Evolutionary conservation across 1,284 basidiomycete species (phyloP).

Genomic region (Apiotrichum laibachii): DNA sequence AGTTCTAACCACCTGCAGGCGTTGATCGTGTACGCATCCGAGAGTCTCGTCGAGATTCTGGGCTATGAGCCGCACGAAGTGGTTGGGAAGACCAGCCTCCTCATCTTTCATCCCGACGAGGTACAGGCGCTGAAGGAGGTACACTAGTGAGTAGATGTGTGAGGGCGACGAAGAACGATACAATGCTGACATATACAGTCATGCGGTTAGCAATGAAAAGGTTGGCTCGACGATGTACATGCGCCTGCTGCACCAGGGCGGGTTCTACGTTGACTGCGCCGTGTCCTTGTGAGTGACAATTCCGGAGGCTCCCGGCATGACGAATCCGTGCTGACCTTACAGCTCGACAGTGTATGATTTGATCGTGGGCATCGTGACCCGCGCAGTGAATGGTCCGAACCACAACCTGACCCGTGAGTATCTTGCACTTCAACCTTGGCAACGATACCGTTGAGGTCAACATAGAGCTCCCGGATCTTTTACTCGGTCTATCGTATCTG

Average conservation of each 20-base stretch:
- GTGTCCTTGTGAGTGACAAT: constrained; percentile 27
- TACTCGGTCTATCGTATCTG: not conserved
- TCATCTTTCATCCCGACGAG: constrained; percentile 44
- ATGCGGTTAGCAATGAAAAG: constrained; percentile 27
- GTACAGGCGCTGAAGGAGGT: constrained; percentile 29
- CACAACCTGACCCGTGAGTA: constrained; percentile 2
- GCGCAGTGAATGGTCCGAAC: constrained; percentile 29
- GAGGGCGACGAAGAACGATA: not conserved
- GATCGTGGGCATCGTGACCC: constrained; percentile 26
- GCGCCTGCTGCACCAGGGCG: constrained; percentile 33
- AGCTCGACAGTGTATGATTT: constrained; percentile 30
- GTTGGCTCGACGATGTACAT: constrained; percentile 29
- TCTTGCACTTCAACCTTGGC: not conserved
- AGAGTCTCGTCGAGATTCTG: constrained; percentile 40
- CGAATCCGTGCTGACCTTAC: not conserved
- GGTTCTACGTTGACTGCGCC: constrained; percentile 37
- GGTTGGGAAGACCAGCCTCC: constrained; percentile 32
- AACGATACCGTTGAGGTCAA: too few relatives aligned
- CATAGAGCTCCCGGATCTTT: too few relatives aligned
- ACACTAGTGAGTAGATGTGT: constrained; percentile 33
- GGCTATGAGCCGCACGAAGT: constrained; percentile 38
- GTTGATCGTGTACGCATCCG: constrained; percentile 33
- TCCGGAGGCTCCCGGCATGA: not conserved
- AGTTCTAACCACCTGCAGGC: constrained; percentile 19
- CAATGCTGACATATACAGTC: constrained; percentile 15